Percentiles rank a stretch among this genome's conserved stretches.
phyloP scores from a whole-genome alignment of 2,329 filamentous ascomycete genomes.

The Epichloe sp. region DNA sequence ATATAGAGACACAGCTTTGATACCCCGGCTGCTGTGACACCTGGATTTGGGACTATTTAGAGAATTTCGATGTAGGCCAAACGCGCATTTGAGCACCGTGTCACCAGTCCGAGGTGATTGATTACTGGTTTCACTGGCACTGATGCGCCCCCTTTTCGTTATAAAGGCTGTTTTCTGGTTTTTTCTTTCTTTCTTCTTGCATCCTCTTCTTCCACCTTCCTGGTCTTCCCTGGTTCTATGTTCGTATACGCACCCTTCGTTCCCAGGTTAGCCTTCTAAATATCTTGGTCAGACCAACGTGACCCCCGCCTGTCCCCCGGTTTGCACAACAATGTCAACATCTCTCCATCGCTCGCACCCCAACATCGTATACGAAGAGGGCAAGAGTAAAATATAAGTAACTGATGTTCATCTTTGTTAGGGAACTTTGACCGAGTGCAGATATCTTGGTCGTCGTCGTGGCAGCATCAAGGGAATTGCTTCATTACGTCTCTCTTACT shows the following conservation, averaged over 20 bases:
- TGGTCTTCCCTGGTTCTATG: neutral
- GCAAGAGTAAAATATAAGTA: neutral
- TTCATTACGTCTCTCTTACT: slow-evolving; percentile 30
- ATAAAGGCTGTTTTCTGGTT: neutral
- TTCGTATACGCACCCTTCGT: neutral
- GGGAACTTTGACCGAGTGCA: neutral
- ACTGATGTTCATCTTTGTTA: neutral
- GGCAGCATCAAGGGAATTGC: slow-evolving; percentile 34
- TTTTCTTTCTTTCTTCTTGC: neutral
- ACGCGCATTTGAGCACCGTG: neutral
- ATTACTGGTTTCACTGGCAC: neutral
- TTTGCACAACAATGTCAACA: neutral
- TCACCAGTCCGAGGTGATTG: neutral
- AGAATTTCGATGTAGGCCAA: neutral
- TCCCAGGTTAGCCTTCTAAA: neutral
- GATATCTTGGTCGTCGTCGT: slow-evolving; percentile 1
- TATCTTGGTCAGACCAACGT: neutral
- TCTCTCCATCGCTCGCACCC: neutral
- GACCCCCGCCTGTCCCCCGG: neutral
- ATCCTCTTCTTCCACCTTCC: neutral
- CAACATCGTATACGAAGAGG: neutral
- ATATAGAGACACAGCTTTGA: neutral
- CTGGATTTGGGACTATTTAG: neutral
- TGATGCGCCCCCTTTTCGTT: neutral
- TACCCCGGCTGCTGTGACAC: neutral